Evolutionary conservation across 768 basidiomycete species (phyloP).

Genomic region (Astraeus odoratus): DNA sequence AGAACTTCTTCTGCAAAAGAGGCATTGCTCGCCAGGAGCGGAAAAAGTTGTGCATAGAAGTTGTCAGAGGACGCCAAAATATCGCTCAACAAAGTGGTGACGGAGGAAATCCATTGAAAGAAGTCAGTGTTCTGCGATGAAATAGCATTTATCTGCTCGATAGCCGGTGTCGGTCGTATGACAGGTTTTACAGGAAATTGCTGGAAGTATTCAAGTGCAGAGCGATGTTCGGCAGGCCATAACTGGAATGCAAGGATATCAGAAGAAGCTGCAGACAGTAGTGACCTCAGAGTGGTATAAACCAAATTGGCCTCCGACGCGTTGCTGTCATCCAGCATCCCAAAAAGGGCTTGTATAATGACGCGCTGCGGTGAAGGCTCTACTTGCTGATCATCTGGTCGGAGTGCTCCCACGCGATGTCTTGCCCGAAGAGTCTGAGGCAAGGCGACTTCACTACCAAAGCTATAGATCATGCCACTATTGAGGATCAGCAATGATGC

Average conservation of each 20-base stretch:
- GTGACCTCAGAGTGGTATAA: constrained; percentile 57
- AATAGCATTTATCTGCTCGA: constrained; percentile 31
- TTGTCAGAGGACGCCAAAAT: constrained; percentile 44
- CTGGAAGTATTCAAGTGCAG: constrained; percentile 44
- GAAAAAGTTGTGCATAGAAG: constrained; percentile 64
- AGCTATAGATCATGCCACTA: constrained; percentile 55
- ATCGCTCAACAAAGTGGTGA: constrained; percentile 54
- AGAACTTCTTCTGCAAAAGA: constrained; percentile 61
- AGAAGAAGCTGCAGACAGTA: constrained; percentile 36
- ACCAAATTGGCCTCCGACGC: constrained; percentile 47
- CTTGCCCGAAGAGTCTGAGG: constrained; percentile 37
- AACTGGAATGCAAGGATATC: constrained; percentile 22
- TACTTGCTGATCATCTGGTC: constrained; percentile 13
- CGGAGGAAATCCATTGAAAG: constrained; percentile 51
- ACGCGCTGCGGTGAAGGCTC: constrained; percentile 36
- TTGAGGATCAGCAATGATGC: constrained; percentile 53
- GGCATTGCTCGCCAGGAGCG: constrained; percentile 48
- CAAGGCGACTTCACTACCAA: constrained; percentile 44
- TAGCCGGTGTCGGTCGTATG: constrained; percentile 24
- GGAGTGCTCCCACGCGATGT: constrained; percentile 16
- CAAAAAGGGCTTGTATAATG: constrained; percentile 47
- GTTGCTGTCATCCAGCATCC: constrained; percentile 49
- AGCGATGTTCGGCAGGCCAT: constrained; percentile 35
- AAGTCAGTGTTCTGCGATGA: constrained; percentile 44
- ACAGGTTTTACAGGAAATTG: constrained; percentile 35